Conservation (phyloP, 2,329 filamentous ascomycete genomes). For the Periconia digitata region DNA sequence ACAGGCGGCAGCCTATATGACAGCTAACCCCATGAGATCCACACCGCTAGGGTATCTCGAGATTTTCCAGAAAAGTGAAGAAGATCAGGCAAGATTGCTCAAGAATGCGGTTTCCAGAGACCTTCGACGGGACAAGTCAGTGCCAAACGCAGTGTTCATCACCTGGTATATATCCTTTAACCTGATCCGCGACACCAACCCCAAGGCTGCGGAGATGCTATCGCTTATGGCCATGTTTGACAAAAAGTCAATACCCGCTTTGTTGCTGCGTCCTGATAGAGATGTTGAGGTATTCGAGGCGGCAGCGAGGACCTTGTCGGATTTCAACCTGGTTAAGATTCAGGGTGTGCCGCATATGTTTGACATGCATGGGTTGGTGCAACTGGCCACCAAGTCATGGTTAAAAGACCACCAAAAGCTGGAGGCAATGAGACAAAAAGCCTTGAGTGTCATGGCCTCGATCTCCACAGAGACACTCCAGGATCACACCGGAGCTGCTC, state of each 20-base stretch:
- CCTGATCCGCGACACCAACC: constrained; percentile 32
- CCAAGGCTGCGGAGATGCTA: constrained; percentile 44
- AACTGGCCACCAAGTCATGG: constrained; percentile 13
- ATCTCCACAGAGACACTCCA: not conserved
- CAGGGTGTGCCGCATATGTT: not conserved
- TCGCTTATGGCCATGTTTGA: constrained; percentile 35
- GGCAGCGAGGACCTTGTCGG: not conserved
- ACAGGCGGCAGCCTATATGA: constrained; percentile 38
- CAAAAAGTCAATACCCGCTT: constrained; percentile 12
- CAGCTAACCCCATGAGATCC: constrained; percentile 7
- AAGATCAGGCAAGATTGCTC: constrained; percentile 19
- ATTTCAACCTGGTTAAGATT: not conserved
- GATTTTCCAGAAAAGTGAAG: constrained; percentile 40
- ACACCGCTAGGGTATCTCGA: constrained; percentile 39
- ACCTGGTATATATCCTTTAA: constrained; percentile 40
- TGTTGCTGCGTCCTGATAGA: constrained; percentile 3
- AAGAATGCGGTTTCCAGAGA: constrained; percentile 24
- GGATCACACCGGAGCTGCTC: not conserved
- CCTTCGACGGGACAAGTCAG: constrained; percentile 32
- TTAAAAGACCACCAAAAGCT: not conserved
- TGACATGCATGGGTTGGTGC: constrained; percentile 13
- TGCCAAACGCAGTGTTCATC: constrained; percentile 35
- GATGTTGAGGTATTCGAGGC: no score
- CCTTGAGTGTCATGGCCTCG: not conserved
- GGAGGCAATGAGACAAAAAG: not conserved